Percentiles rank a stretch among this genome's conserved stretches.
Conservation (phyloP, 2,329 filamentous ascomycete genomes). For the Stagonosporopsis rhizophila region DNA sequence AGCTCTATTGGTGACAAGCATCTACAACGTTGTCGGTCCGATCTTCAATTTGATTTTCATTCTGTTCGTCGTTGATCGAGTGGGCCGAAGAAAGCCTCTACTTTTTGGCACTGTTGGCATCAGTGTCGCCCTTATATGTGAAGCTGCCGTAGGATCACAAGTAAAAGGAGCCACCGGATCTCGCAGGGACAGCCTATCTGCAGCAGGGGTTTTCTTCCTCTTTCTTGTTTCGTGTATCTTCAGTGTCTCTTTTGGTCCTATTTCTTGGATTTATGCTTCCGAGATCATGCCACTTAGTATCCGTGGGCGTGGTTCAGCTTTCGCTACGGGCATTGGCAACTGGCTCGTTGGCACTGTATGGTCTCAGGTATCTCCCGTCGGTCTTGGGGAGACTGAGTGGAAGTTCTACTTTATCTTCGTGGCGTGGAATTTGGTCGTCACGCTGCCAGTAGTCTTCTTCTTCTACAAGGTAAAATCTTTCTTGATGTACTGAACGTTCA, state of each 20-base stretch:
- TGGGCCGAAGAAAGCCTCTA: conserved; percentile 60
- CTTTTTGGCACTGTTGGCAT: conserved; percentile 63
- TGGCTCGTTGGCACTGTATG: conserved; percentile 67
- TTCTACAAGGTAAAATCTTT: conserved; percentile 53
- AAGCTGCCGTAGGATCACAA: conserved; percentile 61
- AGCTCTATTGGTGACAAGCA: conserved; percentile 63
- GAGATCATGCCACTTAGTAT: conserved; percentile 71
- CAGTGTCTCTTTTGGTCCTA: conserved; percentile 43
- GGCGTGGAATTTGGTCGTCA: conserved; percentile 56
- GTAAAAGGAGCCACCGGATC: conserved; percentile 39
- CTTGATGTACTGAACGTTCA: neutral
- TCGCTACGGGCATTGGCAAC: conserved; percentile 65
- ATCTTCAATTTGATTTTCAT: conserved; percentile 67
- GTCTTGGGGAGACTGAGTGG: conserved; percentile 57
- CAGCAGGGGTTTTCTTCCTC: conserved; percentile 70
- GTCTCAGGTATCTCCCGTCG: conserved; percentile 65
- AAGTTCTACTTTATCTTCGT: conserved; percentile 67
- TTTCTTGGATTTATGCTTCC: conserved; percentile 69
- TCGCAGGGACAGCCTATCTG: conserved; percentile 56
- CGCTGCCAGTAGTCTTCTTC: conserved; percentile 57
- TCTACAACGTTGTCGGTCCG: conserved; percentile 67
- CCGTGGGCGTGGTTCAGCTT: conserved; percentile 64
- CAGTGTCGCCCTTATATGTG: conserved; percentile 64
- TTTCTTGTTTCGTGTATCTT: conserved; percentile 57
- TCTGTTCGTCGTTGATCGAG: conserved; percentile 61